Conservation (phyloP, 1,139 yeast genomes). For the Scheffersomyces stambukii region DNA sequence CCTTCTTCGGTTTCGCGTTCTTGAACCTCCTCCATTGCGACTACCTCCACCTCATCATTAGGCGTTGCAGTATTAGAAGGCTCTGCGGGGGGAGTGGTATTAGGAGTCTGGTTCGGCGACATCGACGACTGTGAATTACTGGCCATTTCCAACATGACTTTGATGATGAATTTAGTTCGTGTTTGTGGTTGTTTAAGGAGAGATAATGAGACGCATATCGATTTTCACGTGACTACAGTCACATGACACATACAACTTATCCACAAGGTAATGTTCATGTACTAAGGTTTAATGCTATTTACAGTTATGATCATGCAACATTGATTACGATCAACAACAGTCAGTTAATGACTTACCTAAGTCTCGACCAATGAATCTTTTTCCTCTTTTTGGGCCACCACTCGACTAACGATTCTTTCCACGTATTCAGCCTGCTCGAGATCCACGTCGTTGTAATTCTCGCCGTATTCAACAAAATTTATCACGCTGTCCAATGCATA, state of each 20-base stretch:
- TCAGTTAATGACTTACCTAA: no score
- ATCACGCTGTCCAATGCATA: conserved; percentile 68
- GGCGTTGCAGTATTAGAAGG: neutral
- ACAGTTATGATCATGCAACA: no score
- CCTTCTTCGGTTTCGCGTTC: conserved; percentile 2
- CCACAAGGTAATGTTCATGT: no score
- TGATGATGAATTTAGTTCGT: no score
- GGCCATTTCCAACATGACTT: conserved; percentile 4
- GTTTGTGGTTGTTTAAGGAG: no score
- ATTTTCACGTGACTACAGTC: no score
- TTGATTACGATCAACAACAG: no score
- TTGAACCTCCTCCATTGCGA: neutral
- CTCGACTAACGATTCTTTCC: conserved; percentile 43
- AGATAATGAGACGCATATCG: no score
- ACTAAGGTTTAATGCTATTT: no score
- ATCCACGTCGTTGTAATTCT: conserved; percentile 36
- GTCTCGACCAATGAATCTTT: neutral
- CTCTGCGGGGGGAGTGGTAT: conserved; percentile 1
- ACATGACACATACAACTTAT: no score
- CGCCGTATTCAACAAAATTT: conserved; percentile 75
- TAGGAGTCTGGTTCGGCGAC: neutral
- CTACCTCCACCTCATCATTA: neutral
- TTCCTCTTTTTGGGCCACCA: conserved; percentile 8
- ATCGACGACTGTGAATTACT: conserved; percentile 1
- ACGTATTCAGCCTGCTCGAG: conserved; percentile 34